Conservation (phyloP, 306 rosid genomes). For the apple (Malus domestica) region ASM211411v1 NC_041803.1:46346501-46347000, state of each 20-base stretch:
- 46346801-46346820: background rate
- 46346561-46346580: background rate
- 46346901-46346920: background rate
- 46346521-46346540: background rate
- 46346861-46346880: background rate
- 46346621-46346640: background rate
- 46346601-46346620: background rate
- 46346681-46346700: background rate
- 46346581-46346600: background rate
- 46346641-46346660: background rate
- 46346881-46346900: background rate
- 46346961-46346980: no score
- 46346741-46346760: background rate
- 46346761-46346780: background rate
- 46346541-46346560: background rate
- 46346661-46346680: background rate
- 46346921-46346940: background rate
- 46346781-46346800: background rate
- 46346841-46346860: background rate
- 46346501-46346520: no score
- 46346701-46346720: background rate
- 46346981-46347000: no score
- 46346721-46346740: background rate
- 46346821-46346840: background rate
- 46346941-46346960: background rate